Conservation (phyloP, 306 rosid genomes). For the Rosa multiflora region DNA sequence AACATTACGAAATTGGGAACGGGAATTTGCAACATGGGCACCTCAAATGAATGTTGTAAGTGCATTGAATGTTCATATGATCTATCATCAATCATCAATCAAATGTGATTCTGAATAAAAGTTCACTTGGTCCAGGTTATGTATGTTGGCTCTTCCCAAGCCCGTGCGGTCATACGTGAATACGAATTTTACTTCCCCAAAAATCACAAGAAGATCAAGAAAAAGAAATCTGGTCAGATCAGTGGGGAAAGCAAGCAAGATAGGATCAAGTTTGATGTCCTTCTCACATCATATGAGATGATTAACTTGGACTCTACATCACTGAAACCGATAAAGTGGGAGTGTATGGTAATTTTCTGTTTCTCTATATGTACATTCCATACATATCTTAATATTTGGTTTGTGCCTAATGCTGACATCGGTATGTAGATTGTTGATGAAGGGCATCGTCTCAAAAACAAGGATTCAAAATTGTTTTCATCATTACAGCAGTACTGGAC, state of each 20-base stretch:
- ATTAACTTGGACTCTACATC: constrained; percentile 76
- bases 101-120: constrained; percentile 35
- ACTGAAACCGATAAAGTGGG: constrained; percentile 87
- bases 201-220: constrained; percentile 83
- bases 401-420: constrained; percentile 31
- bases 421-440: constrained; percentile 83
- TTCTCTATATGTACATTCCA: constrained; percentile 13
- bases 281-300: constrained; percentile 97
- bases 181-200: constrained; percentile 89
- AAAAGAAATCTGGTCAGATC: constrained; percentile 74
- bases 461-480: constrained; percentile 96
- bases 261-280: constrained; percentile 95
- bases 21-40: constrained; percentile 99
- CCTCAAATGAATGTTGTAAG: constrained; percentile 99
- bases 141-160: constrained; percentile 95
- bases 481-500: constrained; percentile 78
- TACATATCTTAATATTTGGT: constrained; percentile 16
- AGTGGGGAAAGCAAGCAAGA: constrained; percentile 86
- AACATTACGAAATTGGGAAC: constrained; percentile 96
- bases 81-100: constrained; percentile 22
- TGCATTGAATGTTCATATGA: constrained; percentile 21
- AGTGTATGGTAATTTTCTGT: constrained; percentile 70
- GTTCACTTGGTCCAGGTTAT: constrained; percentile 62
- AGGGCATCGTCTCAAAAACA: constrained; percentile 98
- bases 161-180: constrained; percentile 81